Evolutionary conservation across 2,329 filamentous ascomycete genomes (phyloP).

Genomic region (Cadophora malorum): DNA sequence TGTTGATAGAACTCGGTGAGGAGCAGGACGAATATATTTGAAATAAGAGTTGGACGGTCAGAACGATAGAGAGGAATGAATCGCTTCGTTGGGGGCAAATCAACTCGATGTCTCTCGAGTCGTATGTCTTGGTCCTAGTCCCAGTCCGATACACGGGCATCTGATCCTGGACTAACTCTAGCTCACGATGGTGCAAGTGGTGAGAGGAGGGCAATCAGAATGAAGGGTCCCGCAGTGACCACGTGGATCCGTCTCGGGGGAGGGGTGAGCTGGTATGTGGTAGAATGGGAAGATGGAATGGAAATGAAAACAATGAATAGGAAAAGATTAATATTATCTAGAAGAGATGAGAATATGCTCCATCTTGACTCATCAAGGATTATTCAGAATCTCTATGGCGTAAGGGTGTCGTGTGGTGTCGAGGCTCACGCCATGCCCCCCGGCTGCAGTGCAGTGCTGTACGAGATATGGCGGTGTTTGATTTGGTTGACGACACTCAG

Average conservation of each 20-base stretch:
- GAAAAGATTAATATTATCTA: not conserved
- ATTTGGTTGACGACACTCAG: not conserved
- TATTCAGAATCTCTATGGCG: not conserved
- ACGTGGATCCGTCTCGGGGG: not conserved
- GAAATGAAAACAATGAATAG: not conserved
- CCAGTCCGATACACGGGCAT: not conserved
- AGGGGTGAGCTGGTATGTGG: not conserved
- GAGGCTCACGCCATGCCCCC: not conserved
- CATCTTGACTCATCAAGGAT: conserved; percentile 6
- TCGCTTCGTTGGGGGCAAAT: not conserved
- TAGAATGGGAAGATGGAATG: not conserved
- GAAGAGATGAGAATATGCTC: conserved; percentile 3
- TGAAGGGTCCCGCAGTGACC: not conserved
- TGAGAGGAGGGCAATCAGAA: not conserved
- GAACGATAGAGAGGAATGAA: not conserved
- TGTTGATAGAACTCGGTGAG: conserved; percentile 1
- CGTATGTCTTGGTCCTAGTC: conserved; percentile 8
- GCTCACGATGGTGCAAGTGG: conserved; percentile 8
- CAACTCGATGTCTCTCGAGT: not conserved
- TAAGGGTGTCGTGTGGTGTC: not conserved
- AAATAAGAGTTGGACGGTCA: not conserved
- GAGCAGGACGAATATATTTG: not conserved
- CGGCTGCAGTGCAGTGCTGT: not conserved
- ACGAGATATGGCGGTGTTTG: not conserved
- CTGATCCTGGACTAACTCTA: not conserved